These are phyloP conservation scores for Carnegiea gigantea DNA, from an alignment of 179 eudicot genomes.

Conservation along the genomic window DNA sequence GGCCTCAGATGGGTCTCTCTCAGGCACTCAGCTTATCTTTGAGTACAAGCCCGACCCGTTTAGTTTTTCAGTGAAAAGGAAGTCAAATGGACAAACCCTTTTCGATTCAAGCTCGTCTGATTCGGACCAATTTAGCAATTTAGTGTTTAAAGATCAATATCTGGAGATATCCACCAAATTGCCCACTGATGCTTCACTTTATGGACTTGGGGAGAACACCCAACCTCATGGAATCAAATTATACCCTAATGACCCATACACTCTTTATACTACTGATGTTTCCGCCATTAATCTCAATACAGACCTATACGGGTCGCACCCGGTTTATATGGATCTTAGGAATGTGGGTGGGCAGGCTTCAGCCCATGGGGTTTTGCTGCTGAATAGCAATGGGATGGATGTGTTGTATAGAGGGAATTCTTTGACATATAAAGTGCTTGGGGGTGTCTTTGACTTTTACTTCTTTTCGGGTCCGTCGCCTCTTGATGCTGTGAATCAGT, in stretches of 20 bases:
- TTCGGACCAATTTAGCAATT: conserved; percentile 48
- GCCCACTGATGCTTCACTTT: conserved; percentile 74
- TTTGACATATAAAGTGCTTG: conserved; percentile 83
- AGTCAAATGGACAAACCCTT: conserved; percentile 65
- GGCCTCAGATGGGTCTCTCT: conserved; percentile 29
- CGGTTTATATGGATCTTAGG: conserved; percentile 91
- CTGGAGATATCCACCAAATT: conserved; percentile 73
- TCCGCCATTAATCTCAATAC: conserved; percentile 82
- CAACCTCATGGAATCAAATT: conserved; percentile 86
- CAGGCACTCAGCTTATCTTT: conserved; percentile 55
- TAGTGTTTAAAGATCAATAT: conserved; percentile 91
- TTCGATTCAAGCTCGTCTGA: conserved; percentile 51
- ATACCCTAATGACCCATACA: conserved; percentile 82
- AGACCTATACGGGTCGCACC: conserved; percentile 92
- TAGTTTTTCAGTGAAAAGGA: conserved; percentile 59
- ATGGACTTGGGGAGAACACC: conserved; percentile 87
- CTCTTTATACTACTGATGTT: conserved; percentile 63
- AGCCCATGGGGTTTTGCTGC: conserved; percentile 72
- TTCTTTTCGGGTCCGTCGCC: conserved; percentile 85
- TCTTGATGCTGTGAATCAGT: conserved; percentile 83
- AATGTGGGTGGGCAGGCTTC: conserved; percentile 51
- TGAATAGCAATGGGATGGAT: conserved; percentile 97
- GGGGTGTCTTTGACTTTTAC: conserved; percentile 93
- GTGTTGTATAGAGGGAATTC: conserved; percentile 72
- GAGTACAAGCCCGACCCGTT: conserved; percentile 72